Evolutionary conservation across 208 protist species (phyloP), one percentile per base, ranked within the genome.

Genomic region (Leishmania guyanensis): DNA sequence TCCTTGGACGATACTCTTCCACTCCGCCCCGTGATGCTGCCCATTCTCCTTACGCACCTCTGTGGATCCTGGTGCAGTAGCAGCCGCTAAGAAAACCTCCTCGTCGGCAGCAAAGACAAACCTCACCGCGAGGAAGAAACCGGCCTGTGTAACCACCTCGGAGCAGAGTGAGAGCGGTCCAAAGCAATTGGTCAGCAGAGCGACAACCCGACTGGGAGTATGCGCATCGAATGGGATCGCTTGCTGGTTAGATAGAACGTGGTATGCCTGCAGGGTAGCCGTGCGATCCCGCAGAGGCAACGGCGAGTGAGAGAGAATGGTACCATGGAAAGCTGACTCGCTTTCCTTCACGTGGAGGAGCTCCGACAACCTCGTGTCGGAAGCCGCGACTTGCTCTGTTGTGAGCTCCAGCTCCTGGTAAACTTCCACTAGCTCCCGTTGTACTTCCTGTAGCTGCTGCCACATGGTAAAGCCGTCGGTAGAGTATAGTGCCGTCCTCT

Each of bases 31-130:
- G 54, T 62, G 46, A 4, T 53, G 1, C 16, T 46, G 51, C 10
- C 17, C 3, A 2, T 6, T 39, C 64, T 46, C 14, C 71, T 70
- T 43, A 33, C 6, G 3, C 33, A 43, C 46, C 10, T 8, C 4
- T 66, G 64, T 5, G 29, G 33, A 12, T 48, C 33, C 51, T n/a
- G 70, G 17, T 5, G 68, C n/a, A 26, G 29, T 46, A 14, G 64
- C 43, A 5, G 60, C 76, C 3, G 75, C 60, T 14, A 84, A 8
- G 53, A 90, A 92, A 77, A 69, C 69, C 50, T 75, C 78, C 64
- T 78, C 78, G 53, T 82, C 87, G 5, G 56, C 72, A 4, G 39
- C 50, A 76, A 88, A 88, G 20, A 89, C 16, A 82, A 91, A 90
- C 39, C 74, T 50, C 53, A 91, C 69, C 43, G 69, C 79, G 14